phyloP scores from a whole-genome alignment of 2,329 filamentous ascomycete genomes.

The Beauveria sp. region DNA sequence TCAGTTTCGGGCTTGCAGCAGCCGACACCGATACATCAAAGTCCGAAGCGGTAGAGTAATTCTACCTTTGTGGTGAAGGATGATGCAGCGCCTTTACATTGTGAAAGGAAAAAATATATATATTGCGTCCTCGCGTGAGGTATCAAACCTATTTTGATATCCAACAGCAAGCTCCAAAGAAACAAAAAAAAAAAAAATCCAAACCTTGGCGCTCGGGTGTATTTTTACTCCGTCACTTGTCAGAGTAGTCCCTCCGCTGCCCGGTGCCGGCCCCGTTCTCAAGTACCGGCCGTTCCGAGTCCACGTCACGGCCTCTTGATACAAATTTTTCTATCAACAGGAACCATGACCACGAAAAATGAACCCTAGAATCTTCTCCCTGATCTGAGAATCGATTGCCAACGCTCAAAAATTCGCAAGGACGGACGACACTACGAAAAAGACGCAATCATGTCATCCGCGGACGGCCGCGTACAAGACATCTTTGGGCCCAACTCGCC shows the following conservation, averaged over 20 bases:
- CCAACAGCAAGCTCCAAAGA: not conserved
- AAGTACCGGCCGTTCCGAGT: not conserved
- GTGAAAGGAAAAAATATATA: not conserved
- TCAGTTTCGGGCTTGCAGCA: not conserved
- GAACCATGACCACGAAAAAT: not conserved
- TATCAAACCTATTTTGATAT: too few species aligned
- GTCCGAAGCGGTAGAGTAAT: not conserved
- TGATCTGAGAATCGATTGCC: too few species aligned
- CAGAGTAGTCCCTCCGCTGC: not conserved
- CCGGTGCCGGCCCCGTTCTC: not conserved
- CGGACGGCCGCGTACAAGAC: not conserved
- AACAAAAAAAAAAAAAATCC: not conserved
- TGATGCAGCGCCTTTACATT: not conserved
- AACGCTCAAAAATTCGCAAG: not conserved
- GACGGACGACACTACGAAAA: not conserved
- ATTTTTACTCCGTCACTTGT: not conserved
- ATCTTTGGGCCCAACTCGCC: constrained; percentile 37
- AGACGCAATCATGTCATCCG: not conserved
- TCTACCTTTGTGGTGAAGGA: too few species aligned
- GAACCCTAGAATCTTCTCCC: too few species aligned
- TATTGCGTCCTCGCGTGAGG: not conserved
- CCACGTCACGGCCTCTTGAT: not conserved
- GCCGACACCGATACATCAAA: not conserved
- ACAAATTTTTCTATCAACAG: not conserved
- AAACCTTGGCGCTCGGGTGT: not conserved